Evolutionary conservation across 2,329 filamentous ascomycete genomes (phyloP).

Genomic region (Colletotrichum falcatum): DNA sequence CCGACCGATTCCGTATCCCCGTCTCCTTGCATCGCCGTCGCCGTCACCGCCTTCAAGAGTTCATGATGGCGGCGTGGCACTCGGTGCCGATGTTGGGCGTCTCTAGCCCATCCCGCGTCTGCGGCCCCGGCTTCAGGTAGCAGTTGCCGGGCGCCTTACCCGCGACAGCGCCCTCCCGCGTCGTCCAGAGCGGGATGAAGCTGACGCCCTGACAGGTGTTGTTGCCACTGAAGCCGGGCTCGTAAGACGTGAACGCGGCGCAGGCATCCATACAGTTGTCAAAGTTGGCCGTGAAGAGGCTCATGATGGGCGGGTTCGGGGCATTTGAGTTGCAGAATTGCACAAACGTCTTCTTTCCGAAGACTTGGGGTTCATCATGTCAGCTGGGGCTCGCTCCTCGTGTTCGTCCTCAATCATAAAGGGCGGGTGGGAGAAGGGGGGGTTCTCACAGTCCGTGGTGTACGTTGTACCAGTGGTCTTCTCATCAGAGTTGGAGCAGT

Average conservation of each 20-base stretch:
- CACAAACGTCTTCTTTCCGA: conserved; percentile 51
- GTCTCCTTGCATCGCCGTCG: neutral
- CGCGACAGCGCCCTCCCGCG: conserved; percentile 48
- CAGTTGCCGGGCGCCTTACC: conserved; percentile 58
- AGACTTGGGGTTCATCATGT: conserved; percentile 49
- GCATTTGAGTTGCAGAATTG: conserved; percentile 60
- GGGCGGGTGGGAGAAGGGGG: conserved; percentile 10
- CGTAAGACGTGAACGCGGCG: conserved; percentile 48
- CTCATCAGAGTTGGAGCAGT: conserved; percentile 53
- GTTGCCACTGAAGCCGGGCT: conserved; percentile 34
- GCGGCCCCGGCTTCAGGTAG: conserved; percentile 57
- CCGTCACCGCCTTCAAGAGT: neutral
- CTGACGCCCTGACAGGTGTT: conserved; percentile 51
- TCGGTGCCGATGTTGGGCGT: conserved; percentile 50
- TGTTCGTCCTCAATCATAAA: neutral
- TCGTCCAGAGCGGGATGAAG: conserved; percentile 58
- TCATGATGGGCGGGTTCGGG: conserved; percentile 51
- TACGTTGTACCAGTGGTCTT: conserved; percentile 54
- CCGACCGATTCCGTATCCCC: neutral
- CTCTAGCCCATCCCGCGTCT: conserved; percentile 47
- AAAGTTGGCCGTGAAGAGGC: conserved; percentile 58
- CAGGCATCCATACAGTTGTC: conserved; percentile 62
- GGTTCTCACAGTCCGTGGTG: conserved; percentile 55
- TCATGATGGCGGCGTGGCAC: conserved; percentile 51
- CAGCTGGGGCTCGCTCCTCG: neutral